Percentiles rank a stretch among this genome's conserved stretches.
These are phyloP conservation scores for Lophium mytilinum DNA, from an alignment of 495 filamentous ascomycete genomes.

Conservation along the genomic window DNA sequence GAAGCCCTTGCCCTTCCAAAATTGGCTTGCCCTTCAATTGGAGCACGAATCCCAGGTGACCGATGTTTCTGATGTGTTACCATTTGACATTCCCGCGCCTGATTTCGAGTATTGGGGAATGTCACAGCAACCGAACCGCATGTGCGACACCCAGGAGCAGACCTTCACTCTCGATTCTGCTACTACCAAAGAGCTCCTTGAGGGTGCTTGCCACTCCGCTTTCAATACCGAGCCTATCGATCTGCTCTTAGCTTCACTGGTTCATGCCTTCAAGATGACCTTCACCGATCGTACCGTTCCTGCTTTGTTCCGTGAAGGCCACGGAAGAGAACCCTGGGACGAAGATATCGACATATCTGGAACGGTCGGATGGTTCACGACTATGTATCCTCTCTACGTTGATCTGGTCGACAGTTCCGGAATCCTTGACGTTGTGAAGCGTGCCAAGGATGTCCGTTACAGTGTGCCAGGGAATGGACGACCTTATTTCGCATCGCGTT, in stretches of 20 bases:
- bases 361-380: slow-evolving; percentile 19
- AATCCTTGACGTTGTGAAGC: slow-evolving; percentile 15
- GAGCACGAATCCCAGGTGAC: slow-evolving; percentile 2
- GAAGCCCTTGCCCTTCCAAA: slow-evolving; percentile 17
- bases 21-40: slow-evolving; percentile 11
- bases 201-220: slow-evolving; percentile 5
- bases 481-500: slow-evolving; percentile 14
- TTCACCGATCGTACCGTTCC: slow-evolving; percentile 15
- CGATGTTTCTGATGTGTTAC: slow-evolving; percentile 2
- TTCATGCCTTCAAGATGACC: slow-evolving; percentile 9
- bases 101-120: slow-evolving; percentile 20
- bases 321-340: slow-evolving; percentile 16
- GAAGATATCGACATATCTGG: slow-evolving; percentile 13
- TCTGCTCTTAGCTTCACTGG: slow-evolving; percentile 10
- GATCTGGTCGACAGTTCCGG: slow-evolving; percentile 1
- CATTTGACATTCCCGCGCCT: slow-evolving; percentile 7
- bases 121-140: slow-evolving; percentile 6
- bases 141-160: slow-evolving; percentile 8
- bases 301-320: slow-evolving; percentile 11
- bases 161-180: slow-evolving; percentile 7
- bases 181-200: slow-evolving; percentile 14
- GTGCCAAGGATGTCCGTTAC: slow-evolving; percentile 11
- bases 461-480: slow-evolving; percentile 15
- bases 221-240: slow-evolving; percentile 16
- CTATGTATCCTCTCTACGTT: slow-evolving; percentile 18